Base-by-base conservation (phyloP, 768 basidiomycete genomes). In the Lactarius hatsudake region DNA sequence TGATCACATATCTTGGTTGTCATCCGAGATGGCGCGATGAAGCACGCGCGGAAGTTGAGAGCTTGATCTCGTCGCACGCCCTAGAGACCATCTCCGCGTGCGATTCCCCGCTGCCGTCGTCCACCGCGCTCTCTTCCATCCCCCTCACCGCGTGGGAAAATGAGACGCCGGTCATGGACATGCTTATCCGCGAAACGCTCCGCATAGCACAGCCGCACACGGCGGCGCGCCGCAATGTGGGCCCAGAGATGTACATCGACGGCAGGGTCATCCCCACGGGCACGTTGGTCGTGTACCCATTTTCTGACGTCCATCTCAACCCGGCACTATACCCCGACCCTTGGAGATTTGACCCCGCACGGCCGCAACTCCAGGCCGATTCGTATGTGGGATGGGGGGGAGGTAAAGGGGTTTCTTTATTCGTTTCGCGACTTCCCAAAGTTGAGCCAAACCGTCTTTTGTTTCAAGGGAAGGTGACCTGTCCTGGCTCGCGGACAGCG, bases 321-420 rank as follows among this genome's bases (percentile, higher is more conserved):
- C 81, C 87, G 45, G 81, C 83, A 67, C 76, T 92, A 26, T 93
- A 92, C 75, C 84, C 86, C 56, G 84, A 91, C 74, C 90, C 90
- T 45, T 90, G 88, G 88, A 85, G 79, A 71, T 93, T 90, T 72
- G 87, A 91, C 78, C 91, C 90, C 55, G 74, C 68, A 60, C 78
- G 82, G 66, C 59, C 65, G 74, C 78, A 73, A 76, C 76, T 79
- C 71, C 77, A 82, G 76, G 76, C 76, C 79, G 67, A 83, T 83
- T 86, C 85, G 63, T 91, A 88, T 73, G 80, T 91, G 59, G 90
- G 89, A 40, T 92, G 89, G 90, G 90, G 90, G 67, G 88, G 85
- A 79, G 90, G 90, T 92, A 74, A 73, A 86, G 0, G 2, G 36
- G 36, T 12, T 81, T 34, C 60, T 40, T 64, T 64, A 62, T 61